Base-by-base conservation (phyloP, 2,329 filamentous ascomycete species). In the Xylariales sp. region DNA sequence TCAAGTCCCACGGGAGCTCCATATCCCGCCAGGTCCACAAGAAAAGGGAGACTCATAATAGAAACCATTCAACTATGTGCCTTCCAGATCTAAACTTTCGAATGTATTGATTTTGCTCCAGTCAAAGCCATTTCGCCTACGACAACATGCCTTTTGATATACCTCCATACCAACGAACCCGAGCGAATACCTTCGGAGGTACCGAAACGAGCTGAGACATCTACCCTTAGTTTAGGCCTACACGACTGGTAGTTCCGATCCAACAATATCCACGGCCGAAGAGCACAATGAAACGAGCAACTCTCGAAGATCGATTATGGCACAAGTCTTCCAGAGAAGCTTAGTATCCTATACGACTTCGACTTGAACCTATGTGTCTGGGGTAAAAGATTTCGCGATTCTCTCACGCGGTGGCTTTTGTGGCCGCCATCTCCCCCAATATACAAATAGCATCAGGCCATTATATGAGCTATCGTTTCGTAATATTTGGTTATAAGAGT, bases 1-100 rank as follows among this genome's bases (percentile, higher is more conserved):
- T 60, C 45, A 12, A 60, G 28, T 46, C 32, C 34, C 48, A 36
- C 39, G 45, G 36, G 18, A 53, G 46, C 48, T 34, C 65, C 59
- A 64, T 64, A 50, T 45, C 61, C 50, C 50, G 28, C 45, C 12
- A 32, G 61, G 30, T 64, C 65, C 65, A 68, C 61, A 43, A 23
- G 48, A 58, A 58, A 36, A 53, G 23, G 60, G 30, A 39, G 36
- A 49, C 41, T 32, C 39, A 49, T 41, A 49, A 48, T 23, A 16
- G 53, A 32, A 63, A 34, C 41, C 49, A 32, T 52, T 7, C 41
- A 18, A 52, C n/a, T 45, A 5, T 48, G 23, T 23, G 3, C 18
- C 32, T 16, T 16, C 41, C 48, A 34, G 43, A 52, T 36, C 46
- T 48, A 5, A 23, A 61, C 39, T 46, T n/a, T 58, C 16, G 39